A percentile compares a stretch with the other conserved stretches of the same genome.
phyloP scores from a whole-genome alignment of 2,329 filamentous ascomycete species.

The Pseudofabraea citricarpa region DNA sequence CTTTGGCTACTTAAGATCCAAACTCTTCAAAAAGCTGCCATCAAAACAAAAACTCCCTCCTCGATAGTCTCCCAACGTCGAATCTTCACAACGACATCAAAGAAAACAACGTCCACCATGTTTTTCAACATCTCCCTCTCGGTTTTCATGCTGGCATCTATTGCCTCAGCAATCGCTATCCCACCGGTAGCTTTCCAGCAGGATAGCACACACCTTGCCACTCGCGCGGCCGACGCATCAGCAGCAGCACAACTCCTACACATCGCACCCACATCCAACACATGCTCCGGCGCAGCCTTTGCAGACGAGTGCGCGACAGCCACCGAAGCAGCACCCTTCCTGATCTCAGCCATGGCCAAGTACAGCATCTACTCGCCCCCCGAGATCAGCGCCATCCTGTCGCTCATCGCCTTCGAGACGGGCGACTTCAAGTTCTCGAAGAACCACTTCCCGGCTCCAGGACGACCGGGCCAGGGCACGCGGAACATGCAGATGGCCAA shows the following conservation, averaged over 20 bases:
- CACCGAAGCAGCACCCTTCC: conserved; percentile 41
- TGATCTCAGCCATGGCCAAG: conserved; percentile 45
- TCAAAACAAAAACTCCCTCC: no score
- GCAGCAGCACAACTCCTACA: conserved; percentile 16
- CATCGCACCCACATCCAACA: conserved; percentile 43
- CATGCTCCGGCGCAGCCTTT: conserved; percentile 38
- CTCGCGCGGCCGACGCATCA: no score
- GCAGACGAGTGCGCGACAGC: conserved; percentile 49
- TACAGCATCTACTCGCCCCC: conserved; percentile 46
- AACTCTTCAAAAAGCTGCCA: no score
- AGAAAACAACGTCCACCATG: not conserved
- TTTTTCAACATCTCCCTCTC: not conserved
- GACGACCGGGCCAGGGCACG: conserved; percentile 54
- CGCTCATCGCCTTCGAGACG: conserved; percentile 57
- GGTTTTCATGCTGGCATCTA: not conserved
- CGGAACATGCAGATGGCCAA: conserved; percentile 58
- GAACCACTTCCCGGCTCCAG: conserved; percentile 47
- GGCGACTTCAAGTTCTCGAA: conserved; percentile 57
- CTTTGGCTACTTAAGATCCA: no score
- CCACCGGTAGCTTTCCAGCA: not conserved
- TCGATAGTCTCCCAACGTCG: no score
- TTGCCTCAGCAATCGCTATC: not conserved
- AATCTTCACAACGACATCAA: no score
- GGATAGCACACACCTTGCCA: no score
- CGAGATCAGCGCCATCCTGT: conserved; percentile 56